phyloP scores from a whole-genome alignment of 140 eudicot genomes.

The Ambrosia hybrid region DNA sequence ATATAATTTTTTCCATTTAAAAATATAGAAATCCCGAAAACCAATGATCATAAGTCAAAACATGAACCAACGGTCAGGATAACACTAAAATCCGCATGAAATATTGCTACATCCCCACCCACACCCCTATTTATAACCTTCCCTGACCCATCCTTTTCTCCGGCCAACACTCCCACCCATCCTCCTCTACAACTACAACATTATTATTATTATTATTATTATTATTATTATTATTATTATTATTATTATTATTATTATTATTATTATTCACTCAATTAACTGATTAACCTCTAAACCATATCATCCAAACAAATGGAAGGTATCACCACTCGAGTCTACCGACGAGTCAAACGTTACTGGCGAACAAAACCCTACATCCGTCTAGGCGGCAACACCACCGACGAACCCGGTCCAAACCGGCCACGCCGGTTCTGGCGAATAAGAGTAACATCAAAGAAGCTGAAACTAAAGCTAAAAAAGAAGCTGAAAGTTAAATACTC shows the following conservation, averaged over 20 bases:
- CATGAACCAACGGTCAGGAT: constrained; percentile 24
- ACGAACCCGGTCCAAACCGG: constrained; percentile 17
- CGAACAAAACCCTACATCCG: constrained; percentile 49
- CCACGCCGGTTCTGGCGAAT: constrained; percentile 59
- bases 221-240: too few relatives aligned
- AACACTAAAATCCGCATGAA: neutral
- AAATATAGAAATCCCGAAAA: neutral
- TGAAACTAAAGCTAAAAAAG: constrained; percentile 6
- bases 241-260: neutral
- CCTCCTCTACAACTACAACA: neutral
- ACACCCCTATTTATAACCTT: constrained; percentile 23
- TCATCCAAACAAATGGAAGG: constrained; percentile 42
- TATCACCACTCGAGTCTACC: constrained; percentile 44
- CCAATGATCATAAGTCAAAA: constrained; percentile 5
- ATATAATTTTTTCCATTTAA: too few relatives aligned
- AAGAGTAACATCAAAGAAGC: constrained; percentile 34
- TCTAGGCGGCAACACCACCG: constrained; percentile 22
- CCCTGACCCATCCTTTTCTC: neutral
- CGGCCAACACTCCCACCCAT: neutral
- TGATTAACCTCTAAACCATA: neutral
- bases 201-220: too few relatives aligned
- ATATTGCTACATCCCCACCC: neutral
- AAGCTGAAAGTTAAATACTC: constrained; percentile 27
- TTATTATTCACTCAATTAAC: too few relatives aligned
- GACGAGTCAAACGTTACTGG: constrained; percentile 57